Evolutionary conservation across 768 basidiomycete genomes (phyloP).

Genomic region (Podaxis sp.): DNA sequence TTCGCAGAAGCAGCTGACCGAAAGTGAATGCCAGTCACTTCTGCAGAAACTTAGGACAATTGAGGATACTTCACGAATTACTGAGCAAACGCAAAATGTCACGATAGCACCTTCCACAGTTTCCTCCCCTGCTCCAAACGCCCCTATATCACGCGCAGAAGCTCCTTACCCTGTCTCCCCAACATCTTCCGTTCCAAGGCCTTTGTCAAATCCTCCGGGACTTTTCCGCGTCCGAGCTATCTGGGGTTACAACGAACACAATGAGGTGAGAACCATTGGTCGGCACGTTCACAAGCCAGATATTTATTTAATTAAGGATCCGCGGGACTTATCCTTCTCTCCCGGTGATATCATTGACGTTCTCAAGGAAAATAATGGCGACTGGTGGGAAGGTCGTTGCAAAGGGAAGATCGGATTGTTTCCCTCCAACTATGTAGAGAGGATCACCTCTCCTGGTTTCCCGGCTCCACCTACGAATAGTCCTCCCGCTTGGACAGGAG

Average conservation of each 20-base stretch:
- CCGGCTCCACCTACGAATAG: constrained; percentile 13
- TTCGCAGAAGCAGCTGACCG: constrained; percentile 45
- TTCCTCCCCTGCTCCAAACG: neutral
- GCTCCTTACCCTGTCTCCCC: neutral
- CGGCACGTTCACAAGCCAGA: neutral
- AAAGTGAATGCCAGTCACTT: constrained; percentile 45
- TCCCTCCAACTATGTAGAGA: constrained; percentile 73
- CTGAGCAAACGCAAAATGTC: neutral
- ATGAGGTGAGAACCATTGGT: constrained; percentile 36
- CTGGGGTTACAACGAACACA: constrained; percentile 68
- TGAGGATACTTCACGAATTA: constrained; percentile 1
- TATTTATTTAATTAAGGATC: constrained; percentile 44
- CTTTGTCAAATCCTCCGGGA: constrained; percentile 22
- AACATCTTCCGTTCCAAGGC: constrained; percentile 16
- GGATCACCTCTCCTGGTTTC: constrained; percentile 30
- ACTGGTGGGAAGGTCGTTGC: constrained; percentile 85
- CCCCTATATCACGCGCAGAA: neutral
- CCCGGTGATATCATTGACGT: constrained; percentile 76
- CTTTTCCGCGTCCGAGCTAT: constrained; percentile 49
- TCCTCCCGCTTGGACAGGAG: constrained; percentile 16
- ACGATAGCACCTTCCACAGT: neutral
- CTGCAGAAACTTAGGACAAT: constrained; percentile 38
- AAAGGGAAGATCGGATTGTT: constrained; percentile 70
- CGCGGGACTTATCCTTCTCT: constrained; percentile 71
- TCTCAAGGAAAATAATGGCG: constrained; percentile 66